Base-by-base conservation (phyloP, 805 yeast species). In the Wickerhamomyces pijperi region DNA sequence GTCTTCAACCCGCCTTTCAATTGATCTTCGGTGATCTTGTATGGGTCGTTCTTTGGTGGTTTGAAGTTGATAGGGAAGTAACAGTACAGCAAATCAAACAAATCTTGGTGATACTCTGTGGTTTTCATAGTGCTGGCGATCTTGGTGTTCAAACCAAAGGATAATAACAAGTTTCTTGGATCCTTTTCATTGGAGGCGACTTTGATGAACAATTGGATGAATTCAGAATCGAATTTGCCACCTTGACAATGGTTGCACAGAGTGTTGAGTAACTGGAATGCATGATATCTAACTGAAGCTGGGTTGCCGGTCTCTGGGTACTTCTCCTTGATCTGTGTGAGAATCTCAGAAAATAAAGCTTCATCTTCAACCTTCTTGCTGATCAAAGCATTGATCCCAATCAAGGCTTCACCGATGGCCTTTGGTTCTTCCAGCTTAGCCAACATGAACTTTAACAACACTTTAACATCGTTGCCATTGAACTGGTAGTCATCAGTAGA, bases 1-100 rank as follows among this genome's bases (percentile, higher is more conserved):
- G 51, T 48, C 47, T 88, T 67, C 39, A 92, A 63, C 6, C 73
- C 68, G 11, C 50, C 34, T 53, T 84, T 85, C 47, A 94, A 65
- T 39, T 86, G 82, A 1, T 68, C 72, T 1, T 86, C 74, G 0
- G 95, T 76, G 46, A 86, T 82, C 45, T 78, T 76, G 55, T 87
- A 86, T 0, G 92, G 88, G 50, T 90, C 95, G 56, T 84, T 84
- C 36, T 77, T 74, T 3, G 97, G 95, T 2, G 97, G 95, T 42
- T 78, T 78, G 61, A 94, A 92, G 1, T 96, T 82, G 34, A 92
- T 88, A 12, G 99, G 99, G 63, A 90, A 92, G 61, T 92, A 92
- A 59, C 98, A 92, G 55, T 90, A 94, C 32, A 85, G 67, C 28
- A 82, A 75, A 55, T 92, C 98, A 55, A 88, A 94, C 42, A 92